phyloP scores from a whole-genome alignment of 495 filamentous ascomycete genomes.

The Xylaria sp. region DNA sequence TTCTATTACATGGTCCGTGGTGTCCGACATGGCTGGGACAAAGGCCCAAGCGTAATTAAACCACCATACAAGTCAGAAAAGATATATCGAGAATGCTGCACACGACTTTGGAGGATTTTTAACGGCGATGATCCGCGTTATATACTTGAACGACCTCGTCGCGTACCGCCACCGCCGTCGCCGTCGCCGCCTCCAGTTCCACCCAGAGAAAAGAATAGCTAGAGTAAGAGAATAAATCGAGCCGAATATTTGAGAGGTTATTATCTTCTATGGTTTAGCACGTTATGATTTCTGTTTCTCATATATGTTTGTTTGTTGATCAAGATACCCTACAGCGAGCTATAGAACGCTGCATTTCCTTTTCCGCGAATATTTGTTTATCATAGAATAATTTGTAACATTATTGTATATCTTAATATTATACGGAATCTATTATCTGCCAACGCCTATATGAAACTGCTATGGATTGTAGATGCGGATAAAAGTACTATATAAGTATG shows the following conservation, averaged over 20 bases:
- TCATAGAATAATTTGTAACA: background rate
- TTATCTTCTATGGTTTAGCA: background rate
- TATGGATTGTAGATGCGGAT: background rate
- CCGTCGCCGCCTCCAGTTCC: background rate
- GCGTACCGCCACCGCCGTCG: slow-evolving; percentile 12
- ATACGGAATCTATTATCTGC: background rate
- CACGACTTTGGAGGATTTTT: slow-evolving; percentile 42
- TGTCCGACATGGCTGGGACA: slow-evolving; percentile 86
- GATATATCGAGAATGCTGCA: slow-evolving; percentile 50
- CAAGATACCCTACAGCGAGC: background rate
- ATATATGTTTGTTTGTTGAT: background rate
- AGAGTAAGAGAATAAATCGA: background rate
- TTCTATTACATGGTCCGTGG: slow-evolving; percentile 73
- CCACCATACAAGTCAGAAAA: slow-evolving; percentile 50
- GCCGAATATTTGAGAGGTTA: background rate
- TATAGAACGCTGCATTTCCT: background rate
- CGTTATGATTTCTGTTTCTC: background rate
- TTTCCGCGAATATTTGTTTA: background rate
- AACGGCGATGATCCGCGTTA: slow-evolving; percentile 31
- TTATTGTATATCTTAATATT: background rate
- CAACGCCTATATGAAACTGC: background rate
- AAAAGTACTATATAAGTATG: background rate
- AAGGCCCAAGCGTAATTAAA: slow-evolving; percentile 78
- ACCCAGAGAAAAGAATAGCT: background rate
- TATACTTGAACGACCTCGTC: slow-evolving; percentile 18